Percentiles rank a stretch among this genome's conserved stretches.
phyloP scores from a whole-genome alignment of 495 filamentous ascomycete species.

The Pyrenopolyporus hunteri region DNA sequence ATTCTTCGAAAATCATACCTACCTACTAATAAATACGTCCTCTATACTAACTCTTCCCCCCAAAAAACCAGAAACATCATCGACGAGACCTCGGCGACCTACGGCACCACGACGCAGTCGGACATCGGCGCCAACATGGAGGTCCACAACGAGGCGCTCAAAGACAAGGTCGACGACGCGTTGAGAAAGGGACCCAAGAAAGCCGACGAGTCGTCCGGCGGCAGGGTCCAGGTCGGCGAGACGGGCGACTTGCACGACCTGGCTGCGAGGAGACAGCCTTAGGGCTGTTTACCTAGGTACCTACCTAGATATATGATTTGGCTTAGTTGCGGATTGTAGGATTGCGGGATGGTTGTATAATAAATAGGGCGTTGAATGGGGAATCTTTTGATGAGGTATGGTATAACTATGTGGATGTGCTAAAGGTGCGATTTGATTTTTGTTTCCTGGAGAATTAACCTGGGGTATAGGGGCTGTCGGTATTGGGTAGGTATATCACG shows the following conservation, averaged over 20 bases:
- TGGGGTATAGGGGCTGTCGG: too few species aligned
- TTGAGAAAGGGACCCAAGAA: conserved; percentile 33
- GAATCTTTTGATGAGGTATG: too few species aligned
- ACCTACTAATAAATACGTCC: neutral
- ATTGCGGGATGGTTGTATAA: too few species aligned
- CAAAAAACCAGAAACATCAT: conserved; percentile 29
- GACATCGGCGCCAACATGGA: conserved; percentile 27
- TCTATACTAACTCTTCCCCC: neutral
- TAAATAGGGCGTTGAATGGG: too few species aligned
- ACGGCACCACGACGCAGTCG: conserved; percentile 19
- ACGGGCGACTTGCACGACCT: conserved; percentile 42
- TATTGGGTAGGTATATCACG: too few species aligned
- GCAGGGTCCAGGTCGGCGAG: conserved; percentile 38
- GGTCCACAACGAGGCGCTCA: conserved; percentile 27
- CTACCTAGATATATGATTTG: too few species aligned
- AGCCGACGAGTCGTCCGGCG: conserved; percentile 32
- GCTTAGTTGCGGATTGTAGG: too few species aligned
- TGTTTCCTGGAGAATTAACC: too few species aligned
- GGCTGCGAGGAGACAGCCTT: conserved; percentile 32
- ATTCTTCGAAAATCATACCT: neutral
- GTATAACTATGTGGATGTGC: too few species aligned
- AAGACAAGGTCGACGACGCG: conserved; percentile 40
- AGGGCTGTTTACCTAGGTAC: neutral
- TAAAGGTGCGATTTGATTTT: too few species aligned
- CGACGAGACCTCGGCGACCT: conserved; percentile 26